These are phyloP conservation scores for Aspergillus cavernicola DNA, from an alignment of 495 filamentous ascomycete species.

Conservation along the genomic window DNA sequence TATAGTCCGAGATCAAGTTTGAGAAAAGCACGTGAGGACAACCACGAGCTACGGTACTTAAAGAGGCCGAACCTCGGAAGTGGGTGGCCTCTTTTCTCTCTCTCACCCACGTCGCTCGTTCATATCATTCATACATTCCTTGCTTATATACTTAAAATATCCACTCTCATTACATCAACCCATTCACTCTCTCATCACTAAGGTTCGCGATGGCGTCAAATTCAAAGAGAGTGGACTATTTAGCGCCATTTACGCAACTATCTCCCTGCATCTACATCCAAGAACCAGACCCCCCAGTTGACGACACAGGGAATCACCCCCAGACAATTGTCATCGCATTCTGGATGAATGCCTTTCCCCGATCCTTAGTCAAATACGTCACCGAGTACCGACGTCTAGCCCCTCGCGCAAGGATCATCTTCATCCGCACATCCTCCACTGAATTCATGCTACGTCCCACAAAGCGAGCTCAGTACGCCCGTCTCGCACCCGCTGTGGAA, in stretches of 20 bases:
- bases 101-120: too few relatives aligned
- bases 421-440: constrained; percentile 32
- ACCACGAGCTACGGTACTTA: too few relatives aligned
- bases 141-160: neutral
- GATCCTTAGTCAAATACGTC: constrained; percentile 37
- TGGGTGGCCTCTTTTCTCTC: neutral
- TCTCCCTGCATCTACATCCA: constrained; percentile 35
- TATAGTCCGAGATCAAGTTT: too few relatives aligned
- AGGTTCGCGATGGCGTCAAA: constrained; percentile 1
- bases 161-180: too few relatives aligned
- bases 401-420: constrained; percentile 39
- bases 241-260: constrained; percentile 25
- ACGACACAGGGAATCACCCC: constrained; percentile 10
- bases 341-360: constrained; percentile 43
- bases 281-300: constrained; percentile 16
- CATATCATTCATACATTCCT: too few relatives aligned
- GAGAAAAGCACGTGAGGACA: too few relatives aligned
- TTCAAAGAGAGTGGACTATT: neutral
- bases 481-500: constrained; percentile 36
- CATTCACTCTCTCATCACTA: too few relatives aligned
- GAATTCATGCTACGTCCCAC: constrained; percentile 35
- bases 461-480: constrained; percentile 23
- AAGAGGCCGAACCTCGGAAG: too few relatives aligned
- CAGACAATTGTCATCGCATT: constrained; percentile 37
- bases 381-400: constrained; percentile 32